Conservation (phyloP, 352 stramenopile species). For the Pythium vanterpoolii region DNA sequence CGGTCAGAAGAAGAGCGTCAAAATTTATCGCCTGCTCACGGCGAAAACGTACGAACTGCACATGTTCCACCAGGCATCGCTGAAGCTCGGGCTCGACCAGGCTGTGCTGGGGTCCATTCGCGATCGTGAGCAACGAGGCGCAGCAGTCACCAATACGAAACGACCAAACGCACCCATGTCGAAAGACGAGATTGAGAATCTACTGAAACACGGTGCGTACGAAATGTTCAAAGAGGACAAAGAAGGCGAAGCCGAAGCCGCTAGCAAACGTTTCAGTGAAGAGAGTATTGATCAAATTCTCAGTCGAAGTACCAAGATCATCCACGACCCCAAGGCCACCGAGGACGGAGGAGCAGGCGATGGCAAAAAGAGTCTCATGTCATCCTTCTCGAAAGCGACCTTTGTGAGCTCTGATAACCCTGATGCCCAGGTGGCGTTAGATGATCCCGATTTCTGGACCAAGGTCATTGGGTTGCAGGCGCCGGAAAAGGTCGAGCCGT, state of each 20-base stretch:
- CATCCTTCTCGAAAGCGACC: constrained; percentile 91
- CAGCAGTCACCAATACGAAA: constrained; percentile 26
- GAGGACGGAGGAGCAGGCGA: constrained; percentile 36
- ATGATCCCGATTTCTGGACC: constrained; percentile 94
- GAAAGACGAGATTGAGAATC: constrained; percentile 90
- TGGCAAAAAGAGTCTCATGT: constrained; percentile 76
- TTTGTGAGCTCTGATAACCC: constrained; percentile 89
- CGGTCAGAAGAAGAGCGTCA: constrained; percentile 92
- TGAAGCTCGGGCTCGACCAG: constrained; percentile 92
- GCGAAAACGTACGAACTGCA: constrained; percentile 92
- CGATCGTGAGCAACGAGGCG: constrained; percentile 55
- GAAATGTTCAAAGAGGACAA: constrained; percentile 93
- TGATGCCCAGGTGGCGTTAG: constrained; percentile 86
- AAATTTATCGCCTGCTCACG: constrained; percentile 91
- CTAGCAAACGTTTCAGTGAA: constrained; percentile 95
- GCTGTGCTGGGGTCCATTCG: constrained; percentile 88
- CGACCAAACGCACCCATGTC: constrained; percentile 54
- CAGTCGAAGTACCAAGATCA: constrained; percentile 82
- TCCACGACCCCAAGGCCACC: constrained; percentile 75
- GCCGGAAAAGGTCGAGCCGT: constrained; percentile 63
- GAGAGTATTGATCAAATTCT: constrained; percentile 99
- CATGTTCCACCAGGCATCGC: constrained; percentile 91
- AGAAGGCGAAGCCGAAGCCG: constrained; percentile 87
- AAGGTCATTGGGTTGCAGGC: constrained; percentile 90
- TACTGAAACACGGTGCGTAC: constrained; percentile 93